Evolutionary conservation across 805 yeast genomes (phyloP), one percentile per base, ranked within the genome.

Genomic region (Wickerhamomyces strasburgensis): DNA sequence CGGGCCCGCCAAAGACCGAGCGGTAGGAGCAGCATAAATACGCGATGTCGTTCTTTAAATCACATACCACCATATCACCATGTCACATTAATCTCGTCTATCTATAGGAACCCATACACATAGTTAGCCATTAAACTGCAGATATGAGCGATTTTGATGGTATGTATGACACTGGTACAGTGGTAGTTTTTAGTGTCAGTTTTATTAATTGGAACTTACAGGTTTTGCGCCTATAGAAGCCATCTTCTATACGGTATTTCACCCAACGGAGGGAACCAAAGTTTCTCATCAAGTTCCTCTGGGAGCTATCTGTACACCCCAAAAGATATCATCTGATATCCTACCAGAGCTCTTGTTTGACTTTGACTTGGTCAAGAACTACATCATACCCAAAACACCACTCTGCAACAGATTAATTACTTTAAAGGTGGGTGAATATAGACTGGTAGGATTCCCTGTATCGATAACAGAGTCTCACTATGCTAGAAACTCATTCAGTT

Each of bases 261-360:
- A 93, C 52, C 97, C 97, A 0, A 84, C 93, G 0, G 95, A 88
- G 52, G 98, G 98, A 1, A 82, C 98, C 0, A 87, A 88, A 60
- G 89, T 90, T 5, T 73, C 84, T 5, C 84, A 84, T 51, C 96
- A 93, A 57, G 94, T 87, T 0, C 98, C 98, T 3, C 76, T 79
- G 27, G 85, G 87, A 5, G 68, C 84, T 4, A 74, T 80, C 18
- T 68, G 67, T 6, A 68, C 68, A 5, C 61, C 56, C 4, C 33
- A 32, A 3, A 45, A 27, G 19, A 13, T 60, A 17, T 57, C 63
- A 18, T 58, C 73, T 8, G 49, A 26, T 51, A 57, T 39, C 18
- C 50, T 34, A 33, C 44, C 49, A 38, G 62, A 54, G 26, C 70
- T 70, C 23, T 60, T 79, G 39, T 80, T 86, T 52, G 80, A 84